Evolutionary conservation across 169 alveolate species (phyloP).

Genomic region (Theileria sp.): DNA sequence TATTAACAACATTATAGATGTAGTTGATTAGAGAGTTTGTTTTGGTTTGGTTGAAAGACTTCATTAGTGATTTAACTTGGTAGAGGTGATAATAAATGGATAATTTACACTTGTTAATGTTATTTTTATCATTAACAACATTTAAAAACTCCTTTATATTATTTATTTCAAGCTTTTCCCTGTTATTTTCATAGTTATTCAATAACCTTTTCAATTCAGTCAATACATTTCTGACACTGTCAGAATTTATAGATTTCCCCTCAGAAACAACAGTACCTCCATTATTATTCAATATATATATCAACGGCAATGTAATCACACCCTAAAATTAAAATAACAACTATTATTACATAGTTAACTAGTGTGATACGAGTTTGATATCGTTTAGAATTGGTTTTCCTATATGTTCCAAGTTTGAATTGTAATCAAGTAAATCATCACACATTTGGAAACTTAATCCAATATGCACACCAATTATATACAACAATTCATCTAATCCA

Average conservation of each 20-base stretch:
- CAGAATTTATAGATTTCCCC: neutral
- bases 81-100: slow-evolving; percentile 1
- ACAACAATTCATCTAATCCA: slow-evolving; percentile 47
- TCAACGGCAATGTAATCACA: neutral
- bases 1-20: slow-evolving; percentile 3
- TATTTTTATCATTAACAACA: neutral
- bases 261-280: slow-evolving; percentile 14
- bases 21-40: neutral
- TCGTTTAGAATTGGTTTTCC: slow-evolving; percentile 85
- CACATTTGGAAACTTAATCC: slow-evolving; percentile 87
- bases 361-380: slow-evolving; percentile 50
- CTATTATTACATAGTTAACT: neutral
- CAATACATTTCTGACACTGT: neutral
- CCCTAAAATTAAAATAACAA: neutral
- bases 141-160: neutral
- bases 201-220: neutral
- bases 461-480: slow-evolving; percentile 80
- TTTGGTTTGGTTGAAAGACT: neutral
- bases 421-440: slow-evolving; percentile 83
- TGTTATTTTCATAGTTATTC: neutral
- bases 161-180: neutral
- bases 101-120: slow-evolving; percentile 9
- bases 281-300: neutral
- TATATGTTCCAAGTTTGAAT: slow-evolving; percentile 34
- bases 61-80: slow-evolving; percentile 1